These are phyloP conservation scores for Entomortierella lignicola DNA, from an alignment of 192 early-diverging fungal species.

Conservation along the genomic window DNA sequence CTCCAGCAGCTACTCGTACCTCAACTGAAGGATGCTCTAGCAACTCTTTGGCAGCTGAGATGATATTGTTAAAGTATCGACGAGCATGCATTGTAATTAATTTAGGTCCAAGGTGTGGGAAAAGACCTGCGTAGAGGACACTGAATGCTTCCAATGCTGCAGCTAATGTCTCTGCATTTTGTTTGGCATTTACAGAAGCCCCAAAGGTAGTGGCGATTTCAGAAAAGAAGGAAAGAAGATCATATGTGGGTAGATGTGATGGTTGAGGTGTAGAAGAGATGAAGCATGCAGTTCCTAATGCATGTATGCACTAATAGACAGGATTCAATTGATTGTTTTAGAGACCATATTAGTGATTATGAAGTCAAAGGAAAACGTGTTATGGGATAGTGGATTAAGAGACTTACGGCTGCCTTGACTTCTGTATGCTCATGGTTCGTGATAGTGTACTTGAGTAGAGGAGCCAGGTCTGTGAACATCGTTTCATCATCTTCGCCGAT, in stretches of 20 bases:
- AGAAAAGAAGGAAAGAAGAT: conserved; percentile 50
- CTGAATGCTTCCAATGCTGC: conserved; percentile 51
- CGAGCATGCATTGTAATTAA: conserved; percentile 42
- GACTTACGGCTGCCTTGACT: conserved; percentile 60
- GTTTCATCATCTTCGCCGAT: conserved; percentile 63
- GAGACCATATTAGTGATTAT: neutral
- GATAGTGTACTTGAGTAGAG: conserved; percentile 58
- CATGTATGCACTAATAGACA: conserved; percentile 40
- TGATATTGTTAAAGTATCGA: conserved; percentile 55
- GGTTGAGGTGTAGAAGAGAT: conserved; percentile 52
- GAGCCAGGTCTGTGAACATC: conserved; percentile 59
- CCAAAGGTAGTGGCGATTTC: conserved; percentile 50
- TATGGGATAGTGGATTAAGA: neutral
- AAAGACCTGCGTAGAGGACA: conserved; percentile 51
- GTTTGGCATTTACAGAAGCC: conserved; percentile 42
- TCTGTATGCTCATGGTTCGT: conserved; percentile 55
- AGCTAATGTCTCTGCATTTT: conserved; percentile 35
- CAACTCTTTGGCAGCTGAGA: conserved; percentile 63
- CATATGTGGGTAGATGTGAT: conserved; percentile 48
- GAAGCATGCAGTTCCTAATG: conserved; percentile 47
- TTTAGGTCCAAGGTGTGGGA: conserved; percentile 33
- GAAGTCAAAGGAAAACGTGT: neutral
- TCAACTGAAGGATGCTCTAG: conserved; percentile 70
- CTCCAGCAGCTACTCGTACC: conserved; percentile 74
- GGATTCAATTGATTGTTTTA: neutral